Conservation (phyloP, 768 basidiomycete genomes). For the Lactarius tabidus region DNA sequence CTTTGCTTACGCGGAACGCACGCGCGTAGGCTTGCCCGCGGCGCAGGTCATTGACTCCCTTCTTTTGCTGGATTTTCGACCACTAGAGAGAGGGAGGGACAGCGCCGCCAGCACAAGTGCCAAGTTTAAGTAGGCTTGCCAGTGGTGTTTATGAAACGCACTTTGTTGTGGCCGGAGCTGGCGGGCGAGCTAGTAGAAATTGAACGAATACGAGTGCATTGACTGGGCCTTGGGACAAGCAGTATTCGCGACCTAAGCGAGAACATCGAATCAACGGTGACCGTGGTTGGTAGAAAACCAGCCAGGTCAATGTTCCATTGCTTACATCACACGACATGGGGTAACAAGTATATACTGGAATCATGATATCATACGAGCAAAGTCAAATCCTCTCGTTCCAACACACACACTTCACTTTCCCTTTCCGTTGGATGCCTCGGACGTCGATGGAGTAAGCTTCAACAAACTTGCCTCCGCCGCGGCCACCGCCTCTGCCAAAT, state of each 20-base stretch:
- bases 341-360: not conserved
- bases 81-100: conserved; percentile 14
- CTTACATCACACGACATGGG: not conserved
- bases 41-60: conserved; percentile 20
- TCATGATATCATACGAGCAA: not conserved
- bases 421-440: not conserved
- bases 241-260: not conserved
- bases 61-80: conserved; percentile 27
- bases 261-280: not conserved
- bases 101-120: not conserved
- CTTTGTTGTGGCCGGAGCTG: conserved; percentile 26
- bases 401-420: not conserved
- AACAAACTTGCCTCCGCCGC: conserved; percentile 30
- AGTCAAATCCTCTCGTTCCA: not conserved
- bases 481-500: conserved; percentile 31
- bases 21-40: conserved; percentile 21
- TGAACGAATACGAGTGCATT: not conserved
- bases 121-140: not conserved
- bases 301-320: not conserved
- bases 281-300: not conserved
- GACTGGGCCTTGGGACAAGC: not conserved
- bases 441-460: not conserved
- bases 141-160: not conserved
- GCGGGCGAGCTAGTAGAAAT: conserved; percentile 6
- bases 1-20: conserved; percentile 18